Base-by-base conservation (phyloP, 257 asterid genomes). In the Nicotiana tabacum region DNA sequence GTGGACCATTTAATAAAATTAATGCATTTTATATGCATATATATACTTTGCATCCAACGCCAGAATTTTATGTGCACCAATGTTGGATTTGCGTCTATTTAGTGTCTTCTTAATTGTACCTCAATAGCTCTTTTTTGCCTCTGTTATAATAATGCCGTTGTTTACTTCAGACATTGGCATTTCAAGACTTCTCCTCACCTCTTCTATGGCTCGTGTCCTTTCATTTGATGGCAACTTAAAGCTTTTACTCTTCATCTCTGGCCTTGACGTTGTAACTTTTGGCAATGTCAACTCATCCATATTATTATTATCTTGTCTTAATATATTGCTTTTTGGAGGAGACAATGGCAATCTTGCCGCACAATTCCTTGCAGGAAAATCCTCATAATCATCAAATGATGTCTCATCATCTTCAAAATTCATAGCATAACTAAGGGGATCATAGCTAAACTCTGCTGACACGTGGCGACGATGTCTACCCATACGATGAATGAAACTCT, bases 381-480 rank as follows among this genome's bases (percentile, higher is more conserved):
- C 85, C 16, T 74, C 82, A 1, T 5, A 57, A 0, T 82, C 76
- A 17, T 78, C 81, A 2, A 56, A 30, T 15, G 32, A 55, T 16
- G 29, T 74, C 27, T 83, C 81, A 4, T 65, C 43, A 8, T 85
- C 90, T 8, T 85, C 86, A 68, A 88, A 88, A 46, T 88, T 88
- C 60, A 85, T 88, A 51, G 90, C 66, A 64, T 88, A 88, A 76
- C 90, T 85, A 15, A 72, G 85, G 27, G 90, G 87, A 55, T 88
- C 89, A 43, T 88, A 88, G 84, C 87, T 88, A 76, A 88, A 85
- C 72, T 88, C 90, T 2, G 89, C 87, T 0, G 86, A 85, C 2
- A 83, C 69, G 48, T 84, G 76, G 32, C 87, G 90, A 43, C 85
- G 87, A 33, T 86, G 86, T 33, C 83, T 81, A 48, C 85, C 78